Evolutionary conservation across 768 basidiomycete species (phyloP), one percentile per base, ranked within the genome.

Genomic region (Cytidiella melzeri): DNA sequence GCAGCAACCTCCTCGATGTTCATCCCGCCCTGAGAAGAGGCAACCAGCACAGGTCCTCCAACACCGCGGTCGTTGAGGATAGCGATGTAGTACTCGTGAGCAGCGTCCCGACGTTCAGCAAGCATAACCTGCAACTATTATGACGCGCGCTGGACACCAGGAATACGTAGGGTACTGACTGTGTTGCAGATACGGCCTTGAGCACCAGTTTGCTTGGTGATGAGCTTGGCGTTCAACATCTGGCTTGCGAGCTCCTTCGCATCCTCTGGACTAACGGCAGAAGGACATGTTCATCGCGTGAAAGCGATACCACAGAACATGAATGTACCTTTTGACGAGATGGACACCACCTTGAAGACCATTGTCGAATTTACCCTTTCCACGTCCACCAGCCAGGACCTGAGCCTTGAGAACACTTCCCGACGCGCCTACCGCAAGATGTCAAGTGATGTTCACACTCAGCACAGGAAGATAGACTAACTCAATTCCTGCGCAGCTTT

Each of bases 1-100:
- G 91, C 90, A 23, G 96, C 96, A 41, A 99, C 96, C 61, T 99
- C 96, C 68, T 99, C 96, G 62, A 99, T 99, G 70, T 98, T 98
- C 96, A 99, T 99, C 50, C 96, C 96, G 48, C 96, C 96, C 64
- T 97, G 93, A 18, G 78, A 77, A 39, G 96, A 98, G 18, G 85
- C 85, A 47, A 99, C 95, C 41, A 99, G 79, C 25, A 97, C 96
- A 39, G 92, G 89, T 12, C 89, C 86, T 52, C 92, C 84, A 5
- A 85, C 73, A 12, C 79, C 80, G 57, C 96, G 90, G 75, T 99
- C 96, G 63, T 97, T 97, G 47, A 99, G 80, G 26, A 98, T 81
- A 12, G 96, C 96, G 44, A 94, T 87, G 62, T 99, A 99, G 76
- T 98, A 98, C 67, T 99, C 96, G 65, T 99, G 96, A 37, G 82